Evolutionary conservation across 495 filamentous ascomycete species (phyloP).

Genomic region (Trichoderma reesei): DNA sequence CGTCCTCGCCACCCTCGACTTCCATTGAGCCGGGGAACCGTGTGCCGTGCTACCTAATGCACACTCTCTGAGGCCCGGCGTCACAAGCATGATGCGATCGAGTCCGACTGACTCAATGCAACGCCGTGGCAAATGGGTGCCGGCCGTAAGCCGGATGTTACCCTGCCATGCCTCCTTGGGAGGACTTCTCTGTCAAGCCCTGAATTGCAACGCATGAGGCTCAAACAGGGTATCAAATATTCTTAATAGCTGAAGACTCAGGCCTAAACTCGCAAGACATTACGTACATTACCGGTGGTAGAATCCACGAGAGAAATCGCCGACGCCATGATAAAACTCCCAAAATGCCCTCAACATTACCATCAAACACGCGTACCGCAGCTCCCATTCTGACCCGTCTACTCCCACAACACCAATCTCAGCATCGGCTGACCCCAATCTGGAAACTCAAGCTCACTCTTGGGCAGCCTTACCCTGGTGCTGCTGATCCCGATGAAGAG

Average conservation of each 20-base stretch:
- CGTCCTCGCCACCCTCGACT: not conserved
- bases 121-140: not conserved
- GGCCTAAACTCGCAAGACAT: not conserved
- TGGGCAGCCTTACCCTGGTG: conserved; percentile 28
- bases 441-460: conserved; percentile 30
- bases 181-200: no score
- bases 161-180: no score
- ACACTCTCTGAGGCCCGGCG: no score
- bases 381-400: not conserved
- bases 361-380: not conserved
- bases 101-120: not conserved
- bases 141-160: no score
- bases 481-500: conserved; percentile 33
- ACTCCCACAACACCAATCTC: not conserved
- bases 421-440: conserved; percentile 24
- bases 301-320: not conserved
- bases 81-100: not conserved
- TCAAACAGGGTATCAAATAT: not conserved
- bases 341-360: not conserved
- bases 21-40: no score
- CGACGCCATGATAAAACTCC: not conserved
- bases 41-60: no score
- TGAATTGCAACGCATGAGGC: no score
- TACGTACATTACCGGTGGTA: not conserved
- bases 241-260: not conserved